Evolutionary conservation across 306 rosid genomes (phyloP), one percentile per base, ranked within the genome.

Genomic region (Cajanus cajan): DNA sequence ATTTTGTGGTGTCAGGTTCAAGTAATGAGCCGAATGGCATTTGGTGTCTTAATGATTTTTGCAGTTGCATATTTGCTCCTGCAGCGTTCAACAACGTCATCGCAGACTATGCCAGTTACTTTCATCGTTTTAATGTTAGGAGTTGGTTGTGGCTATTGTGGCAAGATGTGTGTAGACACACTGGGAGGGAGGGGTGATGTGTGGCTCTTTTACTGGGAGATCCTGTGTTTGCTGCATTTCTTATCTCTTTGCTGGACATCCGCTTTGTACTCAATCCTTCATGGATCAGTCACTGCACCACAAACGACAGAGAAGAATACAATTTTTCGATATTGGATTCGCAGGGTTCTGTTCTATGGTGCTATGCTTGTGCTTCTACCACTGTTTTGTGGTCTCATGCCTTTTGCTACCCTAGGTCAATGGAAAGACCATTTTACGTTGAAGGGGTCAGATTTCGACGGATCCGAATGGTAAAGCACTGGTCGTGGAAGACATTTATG

Each of bases 191-290:
- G 79, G 43, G 97, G 99, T 48, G 80, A 74, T 50, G 71, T 74
- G 50, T 95, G 99, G 99, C 90, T 93, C 44, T 6, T 90, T 16
- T 88, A 79, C 57, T 93, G 98, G 97, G 97, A 91, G 86, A 77
- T 59, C 10, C 78, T 93, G 0, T 93, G 98, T 77, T 37, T 79
- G 18, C 45, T 95, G 63, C 96, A 95, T 71, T 91, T 95, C 88
- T 55, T 89, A 14, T 85, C 86, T 50, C 83, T 89, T 55, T 72
- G 84, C 47, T 85, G 57, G 19, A 86, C 93, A 55, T 78, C 99
- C 1, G 16, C 65, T 16, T 34, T 86, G 86, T 90, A 81, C 79
- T 9, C 4, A 33, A 73, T 93, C 68, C 97, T 93, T 68, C 72
- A 90, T 33, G 98, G 97, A 73, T 90, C 96, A 0, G 45, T 95